These are phyloP conservation scores for Isoetes taiwanensis DNA, from an alignment of 75 land plant species.

Conservation along the genomic window DNA sequence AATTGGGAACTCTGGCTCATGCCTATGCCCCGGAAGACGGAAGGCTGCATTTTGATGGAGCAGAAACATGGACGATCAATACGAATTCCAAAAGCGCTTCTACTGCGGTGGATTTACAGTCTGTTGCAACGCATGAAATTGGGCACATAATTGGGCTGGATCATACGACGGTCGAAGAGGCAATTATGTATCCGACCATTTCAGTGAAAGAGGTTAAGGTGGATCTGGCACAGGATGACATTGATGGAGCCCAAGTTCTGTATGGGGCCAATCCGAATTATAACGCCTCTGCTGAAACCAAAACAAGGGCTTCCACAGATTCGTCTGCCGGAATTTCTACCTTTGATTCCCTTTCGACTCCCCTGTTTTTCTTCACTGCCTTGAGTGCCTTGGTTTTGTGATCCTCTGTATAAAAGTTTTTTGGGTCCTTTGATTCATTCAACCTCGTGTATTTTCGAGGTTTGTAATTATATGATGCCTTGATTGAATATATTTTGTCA, in stretches of 20 bases:
- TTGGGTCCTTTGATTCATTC: too few relatives aligned
- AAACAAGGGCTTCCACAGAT: too few relatives aligned
- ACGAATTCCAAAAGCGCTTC: not conserved
- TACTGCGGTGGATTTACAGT: slow-evolving; percentile 9
- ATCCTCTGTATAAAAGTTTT: too few relatives aligned
- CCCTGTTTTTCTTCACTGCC: too few relatives aligned
- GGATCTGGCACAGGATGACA: not conserved
- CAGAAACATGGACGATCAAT: slow-evolving; percentile 14
- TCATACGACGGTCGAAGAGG: not conserved
- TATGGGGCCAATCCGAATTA: slow-evolving; percentile 6
- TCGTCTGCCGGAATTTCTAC: too few relatives aligned
- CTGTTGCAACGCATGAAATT: not conserved
- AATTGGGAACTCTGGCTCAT: slow-evolving; percentile 16
- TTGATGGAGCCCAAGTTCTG: slow-evolving; percentile 1
- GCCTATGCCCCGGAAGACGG: slow-evolving; percentile 21
- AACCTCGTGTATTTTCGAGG: too few relatives aligned
- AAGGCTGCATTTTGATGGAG: slow-evolving; percentile 14
- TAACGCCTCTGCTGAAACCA: not conserved
- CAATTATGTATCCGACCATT: slow-evolving; percentile 1
- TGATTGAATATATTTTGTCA: too few relatives aligned
- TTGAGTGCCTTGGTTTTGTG: too few relatives aligned
- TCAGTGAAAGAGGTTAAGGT: not conserved
- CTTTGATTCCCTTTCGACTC: too few relatives aligned
- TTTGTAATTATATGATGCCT: too few relatives aligned
- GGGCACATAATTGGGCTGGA: slow-evolving; percentile 6